phyloP scores from a whole-genome alignment of 345 rosid genomes.

The Salix viminalis region DNA sequence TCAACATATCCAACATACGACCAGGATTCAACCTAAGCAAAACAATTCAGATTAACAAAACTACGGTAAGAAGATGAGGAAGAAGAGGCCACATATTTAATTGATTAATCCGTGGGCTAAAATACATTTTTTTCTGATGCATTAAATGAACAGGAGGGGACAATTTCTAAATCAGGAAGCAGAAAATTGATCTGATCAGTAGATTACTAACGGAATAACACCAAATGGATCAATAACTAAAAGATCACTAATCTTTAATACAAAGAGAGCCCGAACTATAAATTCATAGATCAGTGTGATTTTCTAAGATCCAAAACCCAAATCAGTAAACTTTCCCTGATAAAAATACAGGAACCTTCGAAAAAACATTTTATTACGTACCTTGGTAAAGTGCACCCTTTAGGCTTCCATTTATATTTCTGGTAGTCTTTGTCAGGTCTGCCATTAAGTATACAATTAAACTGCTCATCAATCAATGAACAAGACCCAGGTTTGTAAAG shows the following conservation, averaged over 20 bases:
- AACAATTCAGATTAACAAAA: neutral
- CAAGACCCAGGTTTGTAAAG: slow-evolving; percentile 89
- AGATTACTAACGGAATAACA: neutral
- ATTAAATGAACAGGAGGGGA: neutral
- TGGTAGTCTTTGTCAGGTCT: slow-evolving; percentile 70
- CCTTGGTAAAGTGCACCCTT: slow-evolving; percentile 80
- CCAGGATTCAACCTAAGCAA: slow-evolving; percentile 53
- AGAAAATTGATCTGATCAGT: neutral
- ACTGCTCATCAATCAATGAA: slow-evolving; percentile 75
- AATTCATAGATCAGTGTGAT: neutral
- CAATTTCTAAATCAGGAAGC: neutral
- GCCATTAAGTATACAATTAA: slow-evolving; percentile 69
- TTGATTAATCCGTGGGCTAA: neutral
- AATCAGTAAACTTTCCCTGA: neutral
- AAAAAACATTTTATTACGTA: slow-evolving; percentile 4
- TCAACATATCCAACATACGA: slow-evolving; percentile 63
- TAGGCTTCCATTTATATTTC: slow-evolving; percentile 88
- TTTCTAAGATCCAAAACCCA: neutral
- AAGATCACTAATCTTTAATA: neutral
- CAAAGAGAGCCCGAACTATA: neutral
- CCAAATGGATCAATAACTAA: neutral
- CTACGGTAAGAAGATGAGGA: neutral
- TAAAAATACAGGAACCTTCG: neutral
- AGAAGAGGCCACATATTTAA: neutral
- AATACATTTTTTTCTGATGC: neutral